Evolutionary conservation across 306 rosid species (phyloP).

Genomic region (Abrus pulchellus): DNA sequence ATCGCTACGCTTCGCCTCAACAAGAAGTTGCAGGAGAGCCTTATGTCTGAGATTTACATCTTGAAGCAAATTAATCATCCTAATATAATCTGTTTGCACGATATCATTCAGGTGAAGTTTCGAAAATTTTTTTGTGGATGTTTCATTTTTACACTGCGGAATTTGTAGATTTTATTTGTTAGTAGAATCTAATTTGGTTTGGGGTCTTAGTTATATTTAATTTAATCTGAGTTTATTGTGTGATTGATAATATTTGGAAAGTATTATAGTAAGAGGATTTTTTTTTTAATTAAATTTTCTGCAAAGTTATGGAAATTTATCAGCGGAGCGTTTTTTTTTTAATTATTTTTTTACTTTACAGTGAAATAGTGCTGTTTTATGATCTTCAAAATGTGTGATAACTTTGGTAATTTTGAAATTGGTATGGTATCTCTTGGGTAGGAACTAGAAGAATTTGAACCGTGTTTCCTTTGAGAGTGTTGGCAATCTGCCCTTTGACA

Average conservation of each 20-base stretch:
- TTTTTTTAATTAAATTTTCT: not conserved
- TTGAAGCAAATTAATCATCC: slow-evolving; percentile 87
- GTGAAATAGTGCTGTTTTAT: slow-evolving; percentile 30
- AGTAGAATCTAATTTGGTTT: slow-evolving; percentile 1
- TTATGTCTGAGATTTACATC: slow-evolving; percentile 92
- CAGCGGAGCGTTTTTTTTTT: not conserved
- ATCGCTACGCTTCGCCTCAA: slow-evolving; percentile 80
- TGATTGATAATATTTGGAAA: slow-evolving; percentile 8
- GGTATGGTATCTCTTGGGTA: not conserved
- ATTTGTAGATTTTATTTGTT: not conserved
- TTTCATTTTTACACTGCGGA: not conserved
- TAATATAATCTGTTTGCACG: slow-evolving; percentile 87
- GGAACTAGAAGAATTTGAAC: not conserved
- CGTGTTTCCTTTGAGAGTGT: not conserved
- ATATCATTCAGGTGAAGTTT: slow-evolving; percentile 78
- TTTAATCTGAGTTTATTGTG: not conserved
- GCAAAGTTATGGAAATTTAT: not conserved
- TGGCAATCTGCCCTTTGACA: not conserved
- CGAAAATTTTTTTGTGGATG: not conserved
- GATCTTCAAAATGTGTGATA: slow-evolving; percentile 16
- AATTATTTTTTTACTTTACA: not conserved
- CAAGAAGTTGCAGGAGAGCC: slow-evolving; percentile 90
- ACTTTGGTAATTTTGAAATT: slow-evolving; percentile 1
- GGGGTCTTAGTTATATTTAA: too few species aligned
- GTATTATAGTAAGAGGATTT: not conserved